Evolutionary conservation across 495 filamentous ascomycete species (phyloP).

Genomic region (Penicillium verhagenii): DNA sequence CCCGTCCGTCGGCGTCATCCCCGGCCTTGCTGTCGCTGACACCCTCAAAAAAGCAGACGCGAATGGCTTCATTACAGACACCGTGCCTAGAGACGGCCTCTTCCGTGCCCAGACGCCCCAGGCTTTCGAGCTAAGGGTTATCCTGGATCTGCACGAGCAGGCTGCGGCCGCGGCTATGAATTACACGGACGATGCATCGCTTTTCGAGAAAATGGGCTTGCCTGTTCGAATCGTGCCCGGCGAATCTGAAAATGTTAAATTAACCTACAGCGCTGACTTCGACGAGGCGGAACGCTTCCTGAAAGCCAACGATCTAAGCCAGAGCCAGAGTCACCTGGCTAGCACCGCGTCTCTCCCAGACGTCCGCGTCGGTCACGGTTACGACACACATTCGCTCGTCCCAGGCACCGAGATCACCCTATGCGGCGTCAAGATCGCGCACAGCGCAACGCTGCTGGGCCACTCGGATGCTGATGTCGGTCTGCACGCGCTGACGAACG

Average conservation of each 20-base stretch:
- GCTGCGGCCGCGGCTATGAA: neutral
- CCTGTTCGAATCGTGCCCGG: constrained; percentile 5
- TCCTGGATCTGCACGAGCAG: neutral
- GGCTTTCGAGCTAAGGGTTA: constrained; percentile 3
- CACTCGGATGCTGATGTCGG: constrained; percentile 14
- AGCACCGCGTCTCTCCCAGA: neutral
- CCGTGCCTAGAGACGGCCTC: constrained; percentile 5
- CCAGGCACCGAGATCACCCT: constrained; percentile 7
- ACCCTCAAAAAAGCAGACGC: constrained; percentile 6
- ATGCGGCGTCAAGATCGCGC: constrained; percentile 10
- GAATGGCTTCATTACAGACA: constrained; percentile 3
- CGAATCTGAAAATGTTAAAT: constrained; percentile 7
- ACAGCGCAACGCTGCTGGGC: constrained; percentile 6
- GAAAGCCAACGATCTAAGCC: neutral
- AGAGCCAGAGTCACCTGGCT: no score
- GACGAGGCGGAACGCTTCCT: constrained; percentile 2
- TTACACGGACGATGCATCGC: constrained; percentile 8
- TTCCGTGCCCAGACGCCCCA: constrained; percentile 11
- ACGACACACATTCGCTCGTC: constrained; percentile 9
- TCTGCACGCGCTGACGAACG: constrained; percentile 12
- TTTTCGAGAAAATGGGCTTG: constrained; percentile 2
- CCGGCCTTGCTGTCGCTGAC: constrained; percentile 6
- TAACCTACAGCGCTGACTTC: constrained; percentile 7
- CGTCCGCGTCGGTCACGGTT: constrained; percentile 9
- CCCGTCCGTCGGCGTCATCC: constrained; percentile 5